phyloP scores from a whole-genome alignment of 768 basidiomycete species.

The Austroboletus festivus region DNA sequence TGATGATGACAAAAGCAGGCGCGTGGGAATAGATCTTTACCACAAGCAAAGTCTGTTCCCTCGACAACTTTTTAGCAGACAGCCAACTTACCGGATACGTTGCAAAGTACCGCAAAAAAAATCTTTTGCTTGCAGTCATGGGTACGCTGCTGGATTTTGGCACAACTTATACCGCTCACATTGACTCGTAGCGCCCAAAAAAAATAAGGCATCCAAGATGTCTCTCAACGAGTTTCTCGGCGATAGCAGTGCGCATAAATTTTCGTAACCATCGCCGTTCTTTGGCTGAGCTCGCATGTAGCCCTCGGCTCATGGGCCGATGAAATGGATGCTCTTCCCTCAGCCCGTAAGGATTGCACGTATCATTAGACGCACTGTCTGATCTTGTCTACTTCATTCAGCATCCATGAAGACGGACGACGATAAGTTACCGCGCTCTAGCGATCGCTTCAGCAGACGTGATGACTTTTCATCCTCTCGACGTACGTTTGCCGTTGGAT shows the following conservation, averaged over 20 bases:
- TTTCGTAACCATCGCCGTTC: conserved; percentile 13
- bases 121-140: conserved; percentile 21
- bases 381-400: conserved; percentile 29
- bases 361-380: conserved; percentile 6
- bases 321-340: conserved; percentile 92
- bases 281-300: conserved; percentile 30
- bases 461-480: conserved; percentile 66
- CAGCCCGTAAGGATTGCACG: conserved; percentile 70
- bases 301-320: conserved; percentile 97
- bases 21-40: conserved; percentile 30
- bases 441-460: conserved; percentile 54
- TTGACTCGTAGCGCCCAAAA: conserved; percentile 68
- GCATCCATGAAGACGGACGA: conserved; percentile 72
- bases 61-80: conserved; percentile 17
- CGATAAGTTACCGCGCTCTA: conserved; percentile 45
- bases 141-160: conserved; percentile 13
- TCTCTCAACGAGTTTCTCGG: conserved; percentile 90
- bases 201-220: conserved; percentile 83
- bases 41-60: conserved; percentile 18
- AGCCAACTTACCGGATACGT: conserved; percentile 7
- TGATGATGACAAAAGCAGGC: conserved; percentile 15
- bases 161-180: conserved; percentile 6
- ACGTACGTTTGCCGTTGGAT: conserved; percentile 42
- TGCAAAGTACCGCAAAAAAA: conserved; percentile 15
- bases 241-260: conserved; percentile 61